Percentiles rank a stretch among this genome's conserved stretches.
Evolutionary conservation across 2,329 filamentous ascomycete genomes (phyloP).

Genomic region (Sarocladium strictum): DNA sequence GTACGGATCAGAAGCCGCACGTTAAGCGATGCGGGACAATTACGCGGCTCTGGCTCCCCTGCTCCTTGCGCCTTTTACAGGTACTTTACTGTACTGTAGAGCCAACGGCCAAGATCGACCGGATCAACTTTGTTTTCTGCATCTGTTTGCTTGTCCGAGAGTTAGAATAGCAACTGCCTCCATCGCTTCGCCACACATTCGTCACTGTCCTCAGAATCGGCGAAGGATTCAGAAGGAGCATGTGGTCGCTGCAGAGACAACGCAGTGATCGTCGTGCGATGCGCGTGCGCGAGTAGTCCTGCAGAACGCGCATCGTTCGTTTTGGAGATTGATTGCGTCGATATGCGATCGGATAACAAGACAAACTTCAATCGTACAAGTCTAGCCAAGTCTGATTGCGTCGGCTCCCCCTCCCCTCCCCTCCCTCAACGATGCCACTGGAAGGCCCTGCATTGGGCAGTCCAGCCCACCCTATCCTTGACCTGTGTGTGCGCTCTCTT

Average conservation of each 20-base stretch:
- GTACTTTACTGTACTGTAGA: too few species aligned
- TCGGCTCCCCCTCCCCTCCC: too few species aligned
- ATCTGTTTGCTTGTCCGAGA: constrained; percentile 1
- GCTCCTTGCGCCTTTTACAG: neutral
- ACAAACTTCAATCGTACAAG: too few species aligned
- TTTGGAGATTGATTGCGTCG: neutral
- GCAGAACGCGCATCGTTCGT: neutral
- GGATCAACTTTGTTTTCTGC: constrained; percentile 7
- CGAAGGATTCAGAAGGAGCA: neutral
- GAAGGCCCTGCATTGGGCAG: neutral
- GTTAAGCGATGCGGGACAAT: neutral
- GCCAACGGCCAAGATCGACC: constrained; percentile 1
- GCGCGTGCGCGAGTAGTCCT: neutral
- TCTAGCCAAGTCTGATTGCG: too few species aligned
- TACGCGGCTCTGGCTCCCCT: neutral
- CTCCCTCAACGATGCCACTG: too few species aligned
- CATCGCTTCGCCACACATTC: neutral
- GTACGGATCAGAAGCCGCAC: neutral
- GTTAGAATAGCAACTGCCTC: neutral
- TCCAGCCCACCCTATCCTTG: neutral
- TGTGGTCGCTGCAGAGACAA: neutral
- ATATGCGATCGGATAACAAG: too few species aligned
- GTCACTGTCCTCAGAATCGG: neutral
- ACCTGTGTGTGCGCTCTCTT: neutral
- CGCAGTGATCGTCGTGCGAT: neutral